Conservation (phyloP, 768 basidiomycete species). For the Coprinopsis cinerea region DNA sequence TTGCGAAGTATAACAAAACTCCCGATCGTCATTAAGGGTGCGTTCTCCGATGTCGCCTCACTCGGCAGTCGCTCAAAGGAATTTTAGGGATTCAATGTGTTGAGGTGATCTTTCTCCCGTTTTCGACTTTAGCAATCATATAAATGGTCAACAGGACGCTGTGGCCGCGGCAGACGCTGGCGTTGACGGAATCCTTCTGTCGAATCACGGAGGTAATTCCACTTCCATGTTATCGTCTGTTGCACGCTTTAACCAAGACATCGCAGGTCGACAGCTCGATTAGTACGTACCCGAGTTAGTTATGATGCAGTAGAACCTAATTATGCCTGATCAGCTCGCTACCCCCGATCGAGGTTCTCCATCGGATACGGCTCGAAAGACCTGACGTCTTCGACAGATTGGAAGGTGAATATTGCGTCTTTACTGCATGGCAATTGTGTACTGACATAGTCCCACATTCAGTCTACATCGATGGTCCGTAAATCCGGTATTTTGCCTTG, state of each 20-base stretch:
- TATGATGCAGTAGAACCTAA: slow-evolving; percentile 13
- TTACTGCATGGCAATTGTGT: not conserved
- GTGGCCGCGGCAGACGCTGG: slow-evolving; percentile 79
- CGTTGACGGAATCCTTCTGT: slow-evolving; percentile 82
- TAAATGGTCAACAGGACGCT: slow-evolving; percentile 55
- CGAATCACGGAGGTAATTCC: slow-evolving; percentile 79
- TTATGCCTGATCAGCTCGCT: slow-evolving; percentile 44
- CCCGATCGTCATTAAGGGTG: slow-evolving; percentile 73
- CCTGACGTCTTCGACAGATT: slow-evolving; percentile 70
- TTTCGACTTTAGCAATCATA: not conserved
- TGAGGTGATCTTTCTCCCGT: slow-evolving; percentile 34
- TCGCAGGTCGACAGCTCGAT: slow-evolving; percentile 70
- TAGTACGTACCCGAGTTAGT: slow-evolving; percentile 42
- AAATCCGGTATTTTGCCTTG: slow-evolving; percentile 11
- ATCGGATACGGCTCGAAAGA: slow-evolving; percentile 62
- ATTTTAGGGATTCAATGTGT: slow-evolving; percentile 65
- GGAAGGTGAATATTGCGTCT: slow-evolving; percentile 44
- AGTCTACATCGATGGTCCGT: slow-evolving; percentile 92
- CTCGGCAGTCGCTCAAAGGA: slow-evolving; percentile 1
- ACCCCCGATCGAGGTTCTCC: slow-evolving; percentile 73
- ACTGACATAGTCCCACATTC: slow-evolving; percentile 10
- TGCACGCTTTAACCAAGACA: too few relatives aligned
- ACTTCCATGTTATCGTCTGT: slow-evolving; percentile 3
- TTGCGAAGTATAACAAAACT: slow-evolving; percentile 61
- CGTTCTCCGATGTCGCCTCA: not conserved